These are phyloP conservation scores for Fraxinus platypoda DNA, from an alignment of 305 asterid species.

Conservation along the genomic window DNA sequence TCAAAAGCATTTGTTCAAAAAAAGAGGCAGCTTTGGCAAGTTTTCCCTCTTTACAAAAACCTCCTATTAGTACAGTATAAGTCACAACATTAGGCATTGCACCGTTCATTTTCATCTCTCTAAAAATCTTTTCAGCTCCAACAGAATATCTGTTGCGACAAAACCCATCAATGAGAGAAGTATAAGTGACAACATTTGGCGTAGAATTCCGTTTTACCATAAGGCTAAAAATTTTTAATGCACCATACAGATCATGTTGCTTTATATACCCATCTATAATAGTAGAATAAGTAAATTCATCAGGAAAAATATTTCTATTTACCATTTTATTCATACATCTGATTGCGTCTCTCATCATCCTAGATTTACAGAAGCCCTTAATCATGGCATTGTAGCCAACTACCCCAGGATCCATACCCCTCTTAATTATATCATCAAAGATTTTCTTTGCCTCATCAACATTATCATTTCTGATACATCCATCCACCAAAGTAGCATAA, in stretches of 20 bases:
- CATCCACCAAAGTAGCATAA: constrained; percentile 84
- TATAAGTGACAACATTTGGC: constrained; percentile 66
- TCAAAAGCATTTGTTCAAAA: constrained; percentile 73
- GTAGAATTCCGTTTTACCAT: constrained; percentile 46
- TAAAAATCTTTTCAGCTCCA: constrained; percentile 55
- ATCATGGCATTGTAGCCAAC: constrained; percentile 87
- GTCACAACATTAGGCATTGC: constrained; percentile 82
- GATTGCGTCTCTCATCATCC: constrained; percentile 69
- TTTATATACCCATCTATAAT: constrained; percentile 75
- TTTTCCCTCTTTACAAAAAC: constrained; percentile 69
- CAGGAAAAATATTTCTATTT: constrained; percentile 48
- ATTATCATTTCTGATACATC: constrained; percentile 62
- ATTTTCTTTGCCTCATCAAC: constrained; percentile 64
- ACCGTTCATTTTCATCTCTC: constrained; percentile 50
- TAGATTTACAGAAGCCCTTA: constrained; percentile 79
- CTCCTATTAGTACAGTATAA: constrained; percentile 65
- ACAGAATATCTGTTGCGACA: constrained; percentile 49
- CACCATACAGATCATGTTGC: constrained; percentile 60
- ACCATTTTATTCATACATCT: constrained; percentile 54
- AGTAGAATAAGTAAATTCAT: constrained; percentile 78
- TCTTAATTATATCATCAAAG: constrained; percentile 47
- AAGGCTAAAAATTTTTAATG: constrained; percentile 54
- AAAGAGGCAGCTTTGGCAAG: constrained; percentile 58
- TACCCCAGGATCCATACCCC: constrained; percentile 60
- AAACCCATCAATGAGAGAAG: constrained; percentile 73